Conservation (phyloP, 805 yeast species). For the Debaryomyces prosopidis region DNA sequence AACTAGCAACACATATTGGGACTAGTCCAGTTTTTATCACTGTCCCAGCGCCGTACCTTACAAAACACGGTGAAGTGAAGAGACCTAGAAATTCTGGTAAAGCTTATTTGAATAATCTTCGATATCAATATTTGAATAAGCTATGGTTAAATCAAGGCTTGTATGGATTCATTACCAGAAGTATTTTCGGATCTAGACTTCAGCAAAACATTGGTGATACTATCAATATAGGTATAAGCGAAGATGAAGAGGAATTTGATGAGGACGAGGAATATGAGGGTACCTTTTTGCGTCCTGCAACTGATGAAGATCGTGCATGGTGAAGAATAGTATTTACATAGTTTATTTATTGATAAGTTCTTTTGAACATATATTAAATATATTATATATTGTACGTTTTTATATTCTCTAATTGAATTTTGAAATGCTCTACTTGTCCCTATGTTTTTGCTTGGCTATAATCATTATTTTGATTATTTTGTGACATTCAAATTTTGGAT, state of each 20-base stretch:
- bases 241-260: slow-evolving; percentile 18
- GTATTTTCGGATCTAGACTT: slow-evolving; percentile 23
- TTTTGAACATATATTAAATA: too few species aligned
- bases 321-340: neutral
- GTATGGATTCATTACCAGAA: slow-evolving; percentile 45
- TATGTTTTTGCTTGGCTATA: too few species aligned
- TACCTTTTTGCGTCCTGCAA: neutral
- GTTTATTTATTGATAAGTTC: too few species aligned
- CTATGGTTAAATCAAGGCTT: slow-evolving; percentile 65
- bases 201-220: slow-evolving; percentile 10
- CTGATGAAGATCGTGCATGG: slow-evolving; percentile 5
- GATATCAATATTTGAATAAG: slow-evolving; percentile 58
- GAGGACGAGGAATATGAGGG: slow-evolving; percentile 11
- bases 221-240: slow-evolving; percentile 18
- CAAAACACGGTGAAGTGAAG: slow-evolving; percentile 75
- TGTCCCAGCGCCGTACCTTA: slow-evolving; percentile 69
- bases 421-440: too few species aligned
- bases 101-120: slow-evolving; percentile 51
- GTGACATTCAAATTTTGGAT: too few species aligned
- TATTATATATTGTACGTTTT: too few species aligned
- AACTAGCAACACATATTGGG: slow-evolving; percentile 25
- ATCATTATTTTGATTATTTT: too few species aligned
- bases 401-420: too few species aligned
- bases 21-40: slow-evolving; percentile 25
- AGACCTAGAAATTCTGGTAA: slow-evolving; percentile 54